Evolutionary conservation across 768 basidiomycete genomes (phyloP).

Genomic region (Boletus rufocinnamomeus): DNA sequence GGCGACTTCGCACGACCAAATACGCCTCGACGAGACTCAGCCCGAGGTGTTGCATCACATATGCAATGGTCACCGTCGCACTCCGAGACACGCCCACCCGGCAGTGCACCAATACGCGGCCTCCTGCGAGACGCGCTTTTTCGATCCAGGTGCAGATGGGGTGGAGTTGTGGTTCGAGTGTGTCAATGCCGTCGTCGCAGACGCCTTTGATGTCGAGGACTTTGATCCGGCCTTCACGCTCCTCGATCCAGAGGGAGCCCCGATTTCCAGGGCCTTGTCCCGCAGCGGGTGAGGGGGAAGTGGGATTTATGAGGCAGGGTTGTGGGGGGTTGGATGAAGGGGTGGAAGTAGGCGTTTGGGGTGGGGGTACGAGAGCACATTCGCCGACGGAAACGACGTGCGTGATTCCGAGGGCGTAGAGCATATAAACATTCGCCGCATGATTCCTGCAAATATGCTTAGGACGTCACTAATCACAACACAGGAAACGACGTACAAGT

Average conservation of each 20-base stretch:
- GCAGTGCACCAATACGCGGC: constrained; percentile 93
- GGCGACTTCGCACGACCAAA: constrained; percentile 84
- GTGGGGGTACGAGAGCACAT: constrained; percentile 84
- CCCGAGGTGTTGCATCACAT: constrained; percentile 91
- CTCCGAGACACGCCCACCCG: constrained; percentile 98
- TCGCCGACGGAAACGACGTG: constrained; percentile 98
- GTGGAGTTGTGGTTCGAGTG: constrained; percentile 83
- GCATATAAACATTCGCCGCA: constrained; percentile 93
- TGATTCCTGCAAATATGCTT: constrained; percentile 65
- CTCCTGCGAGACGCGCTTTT: constrained; percentile 75
- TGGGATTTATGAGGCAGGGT: constrained; percentile 1
- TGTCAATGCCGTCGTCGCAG: constrained; percentile 96
- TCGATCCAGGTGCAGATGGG: constrained; percentile 95
- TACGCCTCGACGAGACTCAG: constrained; percentile 92
- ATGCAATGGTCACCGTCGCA: constrained; percentile 95
- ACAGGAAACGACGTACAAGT: constrained; percentile 63
- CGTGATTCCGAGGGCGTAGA: constrained; percentile 92
- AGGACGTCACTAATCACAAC: background rate
- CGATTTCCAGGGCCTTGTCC: constrained; percentile 53
- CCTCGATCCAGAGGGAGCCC: constrained; percentile 85
- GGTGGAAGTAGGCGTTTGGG: constrained; percentile 37
- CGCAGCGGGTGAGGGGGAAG: constrained; percentile 35
- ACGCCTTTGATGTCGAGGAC: constrained; percentile 91
- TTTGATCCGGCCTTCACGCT: constrained; percentile 85
- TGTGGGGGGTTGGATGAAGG: constrained; percentile 2